A percentile compares a stretch with the other conserved stretches of the same genome.
Conservation (phyloP, 306 rosid species). For the Carpinus viminea region DNA sequence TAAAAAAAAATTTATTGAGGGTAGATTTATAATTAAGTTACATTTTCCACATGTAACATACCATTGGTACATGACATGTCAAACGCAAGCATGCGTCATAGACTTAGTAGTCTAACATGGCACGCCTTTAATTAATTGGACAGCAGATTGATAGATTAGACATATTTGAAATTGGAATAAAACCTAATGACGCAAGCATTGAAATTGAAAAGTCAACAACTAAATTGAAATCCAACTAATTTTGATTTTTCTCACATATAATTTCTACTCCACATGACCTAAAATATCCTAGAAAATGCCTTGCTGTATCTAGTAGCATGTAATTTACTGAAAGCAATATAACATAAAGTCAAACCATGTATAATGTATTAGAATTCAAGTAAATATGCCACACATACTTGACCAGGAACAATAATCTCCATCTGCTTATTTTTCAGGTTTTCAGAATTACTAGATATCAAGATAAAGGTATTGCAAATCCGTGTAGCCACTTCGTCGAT, state of each 20-base stretch:
- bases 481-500: not conserved
- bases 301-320: not conserved
- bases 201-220: too few relatives aligned
- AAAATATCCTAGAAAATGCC: not conserved
- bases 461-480: not conserved
- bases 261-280: not conserved
- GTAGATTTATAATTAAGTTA: too few relatives aligned
- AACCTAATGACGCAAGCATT: too few relatives aligned
- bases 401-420: not conserved
- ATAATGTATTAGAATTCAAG: not conserved
- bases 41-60: too few relatives aligned
- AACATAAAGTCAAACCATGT: not conserved
- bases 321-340: not conserved
- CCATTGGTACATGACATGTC: too few relatives aligned
- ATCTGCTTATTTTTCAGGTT: not conserved
- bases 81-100: too few relatives aligned
- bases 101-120: too few relatives aligned
- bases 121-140: too few relatives aligned
- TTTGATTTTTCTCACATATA: not conserved
- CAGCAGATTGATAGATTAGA: too few relatives aligned
- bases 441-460: not conserved
- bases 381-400: not conserved
- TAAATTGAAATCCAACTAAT: too few relatives aligned
- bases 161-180: too few relatives aligned
- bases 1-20: too few relatives aligned